phyloP scores from a whole-genome alignment of 306 rosid genomes.

The Argentina anserina region DNA sequence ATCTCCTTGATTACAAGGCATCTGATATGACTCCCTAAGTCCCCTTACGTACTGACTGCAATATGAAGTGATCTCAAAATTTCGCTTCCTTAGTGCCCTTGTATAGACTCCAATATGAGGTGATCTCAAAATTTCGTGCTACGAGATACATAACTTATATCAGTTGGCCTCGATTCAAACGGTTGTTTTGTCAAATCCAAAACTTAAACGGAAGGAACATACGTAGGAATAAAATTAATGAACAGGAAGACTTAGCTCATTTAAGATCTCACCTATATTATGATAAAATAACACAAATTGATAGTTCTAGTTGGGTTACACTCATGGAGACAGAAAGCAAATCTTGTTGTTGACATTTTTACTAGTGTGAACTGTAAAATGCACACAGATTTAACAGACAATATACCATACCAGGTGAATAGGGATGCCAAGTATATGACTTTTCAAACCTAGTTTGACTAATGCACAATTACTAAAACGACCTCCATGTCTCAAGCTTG shows the following conservation, averaged over 20 bases:
- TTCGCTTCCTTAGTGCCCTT: too few relatives aligned
- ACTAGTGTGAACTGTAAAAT: not conserved
- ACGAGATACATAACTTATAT: too few relatives aligned
- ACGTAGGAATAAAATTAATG: not conserved
- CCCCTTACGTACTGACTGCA: too few relatives aligned
- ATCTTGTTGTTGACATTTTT: constrained; percentile 4
- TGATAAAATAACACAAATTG: not conserved
- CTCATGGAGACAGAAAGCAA: constrained; percentile 10
- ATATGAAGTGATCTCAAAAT: too few relatives aligned
- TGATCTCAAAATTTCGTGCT: too few relatives aligned
- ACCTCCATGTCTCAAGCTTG: constrained; percentile 24
- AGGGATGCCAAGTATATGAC: constrained; percentile 1
- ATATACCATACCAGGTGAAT: not conserved
- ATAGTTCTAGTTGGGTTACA: constrained; percentile 2
- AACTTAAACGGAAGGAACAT: not conserved
- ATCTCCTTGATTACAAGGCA: too few relatives aligned
- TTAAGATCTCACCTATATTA: not conserved
- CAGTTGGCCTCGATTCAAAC: too few relatives aligned
- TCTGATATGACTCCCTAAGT: too few relatives aligned
- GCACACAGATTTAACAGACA: constrained; percentile 6
- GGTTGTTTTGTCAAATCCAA: not conserved
- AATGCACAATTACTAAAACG: constrained; percentile 20
- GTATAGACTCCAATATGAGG: too few relatives aligned
- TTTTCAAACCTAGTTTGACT: not conserved
- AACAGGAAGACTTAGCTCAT: not conserved